Conservation (phyloP, 73 alveolate genomes). For the Tetrahymena malaccensis region DNA sequence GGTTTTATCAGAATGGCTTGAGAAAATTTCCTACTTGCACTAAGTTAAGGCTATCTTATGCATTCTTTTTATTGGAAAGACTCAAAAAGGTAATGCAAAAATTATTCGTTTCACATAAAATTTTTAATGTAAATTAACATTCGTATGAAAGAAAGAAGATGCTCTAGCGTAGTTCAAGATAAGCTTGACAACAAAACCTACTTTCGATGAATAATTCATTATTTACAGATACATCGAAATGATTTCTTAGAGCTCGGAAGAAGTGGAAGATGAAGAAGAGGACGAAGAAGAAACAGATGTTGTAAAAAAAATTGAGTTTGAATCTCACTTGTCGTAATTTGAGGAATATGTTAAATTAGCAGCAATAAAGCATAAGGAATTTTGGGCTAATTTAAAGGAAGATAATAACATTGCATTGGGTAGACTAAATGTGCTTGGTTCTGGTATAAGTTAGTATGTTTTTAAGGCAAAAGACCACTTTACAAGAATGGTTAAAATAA, state of each 20-base stretch:
- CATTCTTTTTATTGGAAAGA: slow-evolving; percentile 82
- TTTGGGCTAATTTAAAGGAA: slow-evolving; percentile 77
- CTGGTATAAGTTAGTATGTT: slow-evolving; percentile 62
- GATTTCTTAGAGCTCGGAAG: not conserved
- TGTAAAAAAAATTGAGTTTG: slow-evolving; percentile 64
- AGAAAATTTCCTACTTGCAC: slow-evolving; percentile 82
- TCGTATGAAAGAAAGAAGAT: slow-evolving; percentile 48
- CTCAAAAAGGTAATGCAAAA: not conserved
- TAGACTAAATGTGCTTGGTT: slow-evolving; percentile 73
- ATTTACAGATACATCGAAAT: slow-evolving; percentile 65
- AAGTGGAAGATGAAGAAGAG: slow-evolving; percentile 55
- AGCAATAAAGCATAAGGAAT: slow-evolving; percentile 68
- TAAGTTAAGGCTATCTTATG: slow-evolving; percentile 65
- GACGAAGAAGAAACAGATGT: slow-evolving; percentile 69
- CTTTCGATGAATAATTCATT: slow-evolving; percentile 82
- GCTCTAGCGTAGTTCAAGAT: slow-evolving; percentile 67
- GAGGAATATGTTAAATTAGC: slow-evolving; percentile 57
- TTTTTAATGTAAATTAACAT: too few relatives aligned
- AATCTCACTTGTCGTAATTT: slow-evolving; percentile 56
- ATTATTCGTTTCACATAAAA: too few relatives aligned
- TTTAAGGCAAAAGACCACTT: slow-evolving; percentile 69
- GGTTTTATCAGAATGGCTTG: slow-evolving; percentile 67
- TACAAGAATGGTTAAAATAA: slow-evolving; percentile 66
- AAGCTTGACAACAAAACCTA: slow-evolving; percentile 67
- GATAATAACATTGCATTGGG: slow-evolving; percentile 69